phyloP scores from a whole-genome alignment of 192 early-diverging fungal genomes.

The Backusella tarrabulga region DNA sequence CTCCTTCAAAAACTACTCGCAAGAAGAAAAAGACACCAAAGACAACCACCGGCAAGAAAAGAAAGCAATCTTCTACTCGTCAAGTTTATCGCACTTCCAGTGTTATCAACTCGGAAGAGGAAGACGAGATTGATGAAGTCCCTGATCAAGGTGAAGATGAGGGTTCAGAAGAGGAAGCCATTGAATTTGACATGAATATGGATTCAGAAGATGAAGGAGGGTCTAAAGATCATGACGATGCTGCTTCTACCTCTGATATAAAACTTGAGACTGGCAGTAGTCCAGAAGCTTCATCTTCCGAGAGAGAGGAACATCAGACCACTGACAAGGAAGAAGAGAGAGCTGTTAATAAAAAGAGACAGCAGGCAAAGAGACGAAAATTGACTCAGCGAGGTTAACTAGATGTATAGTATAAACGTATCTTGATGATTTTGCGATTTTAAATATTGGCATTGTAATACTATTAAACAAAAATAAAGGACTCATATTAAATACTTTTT shows the following conservation, averaged over 20 bases:
- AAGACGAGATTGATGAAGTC: conserved; percentile 37
- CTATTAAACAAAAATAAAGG: background rate
- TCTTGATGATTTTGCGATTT: no score
- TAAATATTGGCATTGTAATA: no score
- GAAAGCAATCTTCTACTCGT: background rate
- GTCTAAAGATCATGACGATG: background rate
- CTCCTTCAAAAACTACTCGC: background rate
- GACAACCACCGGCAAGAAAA: background rate
- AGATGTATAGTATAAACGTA: no score
- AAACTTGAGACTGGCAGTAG: background rate
- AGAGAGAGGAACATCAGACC: background rate
- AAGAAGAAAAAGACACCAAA: background rate
- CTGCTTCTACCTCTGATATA: background rate
- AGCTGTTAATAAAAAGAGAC: background rate
- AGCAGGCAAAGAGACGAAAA: background rate
- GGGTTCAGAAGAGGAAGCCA: conserved; percentile 6
- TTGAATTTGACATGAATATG: background rate
- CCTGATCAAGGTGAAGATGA: background rate
- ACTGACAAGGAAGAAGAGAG: background rate
- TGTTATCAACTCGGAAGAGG: conserved; percentile 23
- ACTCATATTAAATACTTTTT: background rate
- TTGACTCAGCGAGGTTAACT: background rate
- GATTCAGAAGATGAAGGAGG: conserved; percentile 1
- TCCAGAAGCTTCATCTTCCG: background rate
- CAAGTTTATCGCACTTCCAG: background rate